Percentiles rank a stretch among this genome's conserved stretches.
phyloP scores from a whole-genome alignment of 352 stramenopile genomes.

The Blastocystis sp. region DNA sequence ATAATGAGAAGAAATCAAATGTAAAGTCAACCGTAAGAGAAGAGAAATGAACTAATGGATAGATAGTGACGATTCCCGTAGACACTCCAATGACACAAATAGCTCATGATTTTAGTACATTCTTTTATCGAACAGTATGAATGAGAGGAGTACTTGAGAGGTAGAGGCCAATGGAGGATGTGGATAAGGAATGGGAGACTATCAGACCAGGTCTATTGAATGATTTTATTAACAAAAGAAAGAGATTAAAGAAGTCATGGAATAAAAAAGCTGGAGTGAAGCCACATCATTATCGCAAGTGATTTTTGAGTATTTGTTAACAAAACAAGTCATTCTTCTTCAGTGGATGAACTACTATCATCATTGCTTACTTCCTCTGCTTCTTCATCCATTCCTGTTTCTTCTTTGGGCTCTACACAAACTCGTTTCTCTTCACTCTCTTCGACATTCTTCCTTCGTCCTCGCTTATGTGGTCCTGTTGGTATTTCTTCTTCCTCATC shows the following conservation, averaged over 20 bases:
- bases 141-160: not conserved
- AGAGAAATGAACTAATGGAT: not conserved
- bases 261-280: conserved; percentile 3
- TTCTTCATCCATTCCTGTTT: not conserved
- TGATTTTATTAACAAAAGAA: conserved; percentile 41
- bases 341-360: not conserved
- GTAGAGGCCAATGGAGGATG: conserved; percentile 39
- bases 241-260: conserved; percentile 12
- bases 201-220: not conserved
- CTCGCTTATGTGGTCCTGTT: not conserved
- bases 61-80: conserved; percentile 11
- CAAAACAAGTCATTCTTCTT: conserved; percentile 9
- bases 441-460: not conserved
- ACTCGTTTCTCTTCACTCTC: not conserved
- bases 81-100: not conserved
- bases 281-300: not conserved
- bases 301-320: conserved; percentile 46
- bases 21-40: not conserved
- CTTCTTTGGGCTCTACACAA: not conserved
- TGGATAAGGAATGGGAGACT: conserved; percentile 44
- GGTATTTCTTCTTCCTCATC: conserved; percentile 24
- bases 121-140: conserved; percentile 34
- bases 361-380: not conserved
- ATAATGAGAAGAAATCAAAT: not conserved
- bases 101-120: conserved; percentile 11